Base-by-base conservation (phyloP, 148 eudicot species). In the Polygonum maritimum region DNA sequence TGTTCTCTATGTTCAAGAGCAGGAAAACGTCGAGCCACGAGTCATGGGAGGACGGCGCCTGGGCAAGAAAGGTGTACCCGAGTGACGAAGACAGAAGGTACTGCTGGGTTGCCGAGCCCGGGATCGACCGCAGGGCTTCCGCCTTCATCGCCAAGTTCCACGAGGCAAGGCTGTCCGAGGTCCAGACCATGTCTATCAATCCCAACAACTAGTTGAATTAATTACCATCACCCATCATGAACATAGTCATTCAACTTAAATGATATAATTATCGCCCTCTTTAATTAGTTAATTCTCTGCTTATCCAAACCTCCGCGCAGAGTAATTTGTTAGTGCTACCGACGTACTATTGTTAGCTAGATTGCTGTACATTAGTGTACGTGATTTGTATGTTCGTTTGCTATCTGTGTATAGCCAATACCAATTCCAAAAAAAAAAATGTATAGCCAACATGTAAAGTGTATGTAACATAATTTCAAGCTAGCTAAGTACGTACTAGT, bases 71-170 rank as follows among this genome's bases (percentile, higher is more conserved):
- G 8, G 73, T 69, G 44, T 69, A 69, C 22, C 73, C 73, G 47
- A 69, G 73, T 47, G 45, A 69, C 33, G 21, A 69, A 5, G 73
- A 69, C 73, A 26, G 16, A 31, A n/a, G 73, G 73, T 39, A 39
- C 14, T 14, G 47, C 26, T 69, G 73, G 48, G 84, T 82, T 35
- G 84, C 84, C 3, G 81, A 82, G 69, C 84, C 81, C 33, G 74
- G 81, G 6, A 76, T 82, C 18, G 81, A 82, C 58, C 19, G 74
- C 45, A 78, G 78, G 54, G 81, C 81, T 40, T 47, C 79, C 18
- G 79, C 67, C 52, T 82, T 75, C 74, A 75, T 82, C 18, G 47
- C 81, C 8, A 60, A 41, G 45, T 69, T 69, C 47, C 73, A 69
- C 39, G 73, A 69, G 15, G 45, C 73, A 3, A 15, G 73, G 16